These are phyloP conservation scores for Ustilago bromivora DNA, from an alignment of 1,284 basidiomycete species.

Conservation along the genomic window DNA sequence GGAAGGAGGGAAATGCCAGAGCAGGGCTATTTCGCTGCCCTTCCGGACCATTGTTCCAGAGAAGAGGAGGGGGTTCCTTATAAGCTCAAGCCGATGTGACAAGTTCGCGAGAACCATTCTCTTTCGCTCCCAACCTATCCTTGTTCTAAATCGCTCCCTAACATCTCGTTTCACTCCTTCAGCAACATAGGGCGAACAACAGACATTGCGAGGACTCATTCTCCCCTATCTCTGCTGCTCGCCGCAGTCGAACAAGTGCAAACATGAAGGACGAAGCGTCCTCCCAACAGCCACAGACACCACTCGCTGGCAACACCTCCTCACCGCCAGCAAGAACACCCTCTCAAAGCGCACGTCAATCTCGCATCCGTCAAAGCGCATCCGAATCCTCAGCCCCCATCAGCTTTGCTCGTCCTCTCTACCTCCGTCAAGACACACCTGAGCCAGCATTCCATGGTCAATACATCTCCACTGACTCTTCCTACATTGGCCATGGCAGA, in stretches of 20 bases:
- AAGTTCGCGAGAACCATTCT: neutral
- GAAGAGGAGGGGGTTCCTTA: neutral
- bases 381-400: constrained; percentile 19
- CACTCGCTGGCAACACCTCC: neutral
- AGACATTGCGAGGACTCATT: neutral
- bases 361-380: constrained; percentile 19
- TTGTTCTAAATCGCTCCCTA: neutral
- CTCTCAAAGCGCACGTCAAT: constrained; percentile 14
- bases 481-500: constrained; percentile 14
- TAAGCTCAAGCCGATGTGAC: neutral
- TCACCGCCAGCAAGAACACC: constrained; percentile 5
- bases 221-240: neutral
- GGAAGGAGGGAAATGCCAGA: neutral
- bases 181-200: neutral
- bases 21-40: neutral
- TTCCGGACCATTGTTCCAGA: neutral
- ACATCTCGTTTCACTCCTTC: neutral
- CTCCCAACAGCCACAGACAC: neutral
- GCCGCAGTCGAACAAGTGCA: neutral
- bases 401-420: constrained; percentile 34
- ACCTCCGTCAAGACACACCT: neutral
- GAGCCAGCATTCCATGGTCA: neutral
- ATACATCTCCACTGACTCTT: constrained; percentile 5
- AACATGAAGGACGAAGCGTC: constrained; percentile 20
- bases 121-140: neutral